Evolutionary conservation across 148 eudicot species (phyloP).

Genomic region (Arbutus unedo): DNA sequence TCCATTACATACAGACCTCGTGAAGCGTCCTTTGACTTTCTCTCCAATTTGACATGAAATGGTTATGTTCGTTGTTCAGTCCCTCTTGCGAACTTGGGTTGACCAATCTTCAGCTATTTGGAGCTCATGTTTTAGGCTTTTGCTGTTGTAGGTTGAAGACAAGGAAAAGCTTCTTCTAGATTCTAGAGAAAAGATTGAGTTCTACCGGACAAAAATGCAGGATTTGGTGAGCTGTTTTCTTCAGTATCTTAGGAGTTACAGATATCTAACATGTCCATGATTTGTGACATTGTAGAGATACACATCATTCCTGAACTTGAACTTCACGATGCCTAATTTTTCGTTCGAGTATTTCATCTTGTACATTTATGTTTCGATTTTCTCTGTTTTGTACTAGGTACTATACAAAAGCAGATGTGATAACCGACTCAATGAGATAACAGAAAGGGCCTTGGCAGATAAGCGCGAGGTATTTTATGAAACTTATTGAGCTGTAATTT

Average conservation of each 20-base stretch:
- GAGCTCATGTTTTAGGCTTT: not conserved
- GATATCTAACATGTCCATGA: not conserved
- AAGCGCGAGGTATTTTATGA: conserved; percentile 72
- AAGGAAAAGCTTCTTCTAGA: conserved; percentile 71
- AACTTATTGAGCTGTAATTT: not conserved
- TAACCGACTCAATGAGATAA: conserved; percentile 95
- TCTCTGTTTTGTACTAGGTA: conserved; percentile 45
- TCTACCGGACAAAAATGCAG: conserved; percentile 93
- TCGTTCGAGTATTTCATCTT: not conserved
- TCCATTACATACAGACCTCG: not conserved
- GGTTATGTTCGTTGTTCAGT: not conserved
- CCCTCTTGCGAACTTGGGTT: not conserved
- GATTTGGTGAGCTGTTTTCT: conserved; percentile 77
- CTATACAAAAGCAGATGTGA: conserved; percentile 95
- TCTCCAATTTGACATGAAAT: not conserved
- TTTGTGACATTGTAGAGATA: not conserved
- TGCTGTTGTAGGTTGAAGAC: conserved; percentile 48
- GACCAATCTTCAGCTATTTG: not conserved
- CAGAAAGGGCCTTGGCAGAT: conserved; percentile 93
- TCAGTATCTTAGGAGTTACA: not conserved
- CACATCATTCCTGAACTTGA: not conserved
- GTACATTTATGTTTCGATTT: conserved; percentile 9
- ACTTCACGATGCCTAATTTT: not conserved
- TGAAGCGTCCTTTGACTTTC: not conserved
- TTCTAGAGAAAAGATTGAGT: conserved; percentile 90